Conservation (phyloP, 441 rosid genomes). For the Corymbia citriodora region DNA sequence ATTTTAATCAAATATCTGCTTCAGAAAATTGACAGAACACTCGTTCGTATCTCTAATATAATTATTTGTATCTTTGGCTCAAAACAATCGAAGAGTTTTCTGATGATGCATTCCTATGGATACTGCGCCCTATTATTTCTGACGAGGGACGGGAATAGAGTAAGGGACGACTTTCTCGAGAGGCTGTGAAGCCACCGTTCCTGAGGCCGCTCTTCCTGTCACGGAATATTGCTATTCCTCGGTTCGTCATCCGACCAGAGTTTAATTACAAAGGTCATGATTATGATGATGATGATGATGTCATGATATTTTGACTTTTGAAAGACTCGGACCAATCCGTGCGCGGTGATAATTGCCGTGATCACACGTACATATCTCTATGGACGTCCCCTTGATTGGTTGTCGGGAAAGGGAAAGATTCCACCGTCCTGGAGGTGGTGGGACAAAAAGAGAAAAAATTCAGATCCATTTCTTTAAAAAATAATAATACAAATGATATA, state of each 20-base stretch:
- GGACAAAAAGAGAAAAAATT: neutral
- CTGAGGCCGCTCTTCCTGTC: neutral
- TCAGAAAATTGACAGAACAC: neutral
- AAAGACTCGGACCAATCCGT: neutral
- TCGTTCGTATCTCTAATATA: neutral
- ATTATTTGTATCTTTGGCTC: neutral
- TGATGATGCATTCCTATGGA: neutral
- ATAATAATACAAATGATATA: no score
- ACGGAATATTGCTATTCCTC: neutral
- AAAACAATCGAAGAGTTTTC: neutral
- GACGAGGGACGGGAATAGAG: neutral
- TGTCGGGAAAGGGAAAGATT: neutral
- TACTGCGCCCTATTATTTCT: neutral
- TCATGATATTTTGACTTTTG: neutral
- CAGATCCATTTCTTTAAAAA: neutral
- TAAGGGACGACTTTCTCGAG: neutral
- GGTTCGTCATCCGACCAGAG: neutral
- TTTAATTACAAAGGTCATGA: neutral
- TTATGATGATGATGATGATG: neutral
- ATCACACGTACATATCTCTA: neutral
- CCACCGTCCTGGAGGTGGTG: neutral
- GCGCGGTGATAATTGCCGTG: neutral
- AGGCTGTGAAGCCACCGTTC: neutral
- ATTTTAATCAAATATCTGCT: neutral
- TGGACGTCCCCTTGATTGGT: neutral